These are phyloP conservation scores for Mucor piriformis DNA, from an alignment of 371 early-diverging fungal genomes.

Conservation along the genomic window DNA sequence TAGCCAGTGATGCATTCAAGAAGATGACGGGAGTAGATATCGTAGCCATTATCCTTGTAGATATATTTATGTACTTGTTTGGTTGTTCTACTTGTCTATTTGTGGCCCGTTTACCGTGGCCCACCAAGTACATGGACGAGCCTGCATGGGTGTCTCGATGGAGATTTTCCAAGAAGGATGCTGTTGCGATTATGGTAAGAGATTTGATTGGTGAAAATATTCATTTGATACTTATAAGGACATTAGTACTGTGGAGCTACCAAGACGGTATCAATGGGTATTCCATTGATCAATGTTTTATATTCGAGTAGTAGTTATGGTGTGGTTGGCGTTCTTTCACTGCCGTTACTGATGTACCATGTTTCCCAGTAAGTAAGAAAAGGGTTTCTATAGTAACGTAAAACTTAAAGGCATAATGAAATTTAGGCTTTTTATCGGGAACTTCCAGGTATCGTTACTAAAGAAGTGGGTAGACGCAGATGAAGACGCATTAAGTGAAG, in stretches of 20 bases:
- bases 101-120: slow-evolving; percentile 50
- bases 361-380: slow-evolving; percentile 57
- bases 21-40: slow-evolving; percentile 55
- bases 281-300: slow-evolving; percentile 77
- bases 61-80: slow-evolving; percentile 51
- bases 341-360: slow-evolving; percentile 75
- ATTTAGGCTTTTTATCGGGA: slow-evolving; percentile 60
- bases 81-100: slow-evolving; percentile 46
- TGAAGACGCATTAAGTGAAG: not conserved
- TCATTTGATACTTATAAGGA: too few species aligned
- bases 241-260: slow-evolving; percentile 70
- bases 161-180: slow-evolving; percentile 49
- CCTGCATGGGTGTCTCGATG: slow-evolving; percentile 35
- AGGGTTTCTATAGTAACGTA: too few species aligned
- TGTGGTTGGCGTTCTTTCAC: slow-evolving; percentile 61
- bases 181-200: slow-evolving; percentile 60
- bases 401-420: too few species aligned
- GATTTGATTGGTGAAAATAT: not conserved
- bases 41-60: slow-evolving; percentile 60
- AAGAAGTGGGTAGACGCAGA: slow-evolving; percentile 57
- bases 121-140: slow-evolving; percentile 18
- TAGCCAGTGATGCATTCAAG: slow-evolving; percentile 57
- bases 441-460: slow-evolving; percentile 60
- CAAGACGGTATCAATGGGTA: slow-evolving; percentile 78
- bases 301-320: slow-evolving; percentile 50